A percentile compares a stretch with the other conserved stretches of the same genome.
Evolutionary conservation across 306 rosid species (phyloP).

Genomic region (Medicago lupulina): DNA sequence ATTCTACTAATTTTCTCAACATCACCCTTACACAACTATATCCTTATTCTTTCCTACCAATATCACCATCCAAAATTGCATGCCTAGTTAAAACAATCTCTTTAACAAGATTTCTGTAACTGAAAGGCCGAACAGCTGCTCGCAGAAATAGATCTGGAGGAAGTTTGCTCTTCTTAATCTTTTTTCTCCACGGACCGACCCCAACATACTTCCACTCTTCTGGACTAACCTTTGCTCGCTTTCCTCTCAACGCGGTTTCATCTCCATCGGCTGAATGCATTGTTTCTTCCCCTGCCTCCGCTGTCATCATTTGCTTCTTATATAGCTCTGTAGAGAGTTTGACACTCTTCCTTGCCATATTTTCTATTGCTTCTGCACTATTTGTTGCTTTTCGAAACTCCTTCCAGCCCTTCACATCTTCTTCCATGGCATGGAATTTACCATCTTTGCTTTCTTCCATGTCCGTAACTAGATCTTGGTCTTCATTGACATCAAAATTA

Average conservation of each 20-base stretch:
- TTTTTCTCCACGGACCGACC: conserved; percentile 83
- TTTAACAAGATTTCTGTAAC: conserved; percentile 83
- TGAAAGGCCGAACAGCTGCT: conserved; percentile 77
- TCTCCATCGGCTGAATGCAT: conserved; percentile 56
- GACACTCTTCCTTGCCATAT: conserved; percentile 50
- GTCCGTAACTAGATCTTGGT: conserved; percentile 50
- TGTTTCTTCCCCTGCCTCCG: conserved; percentile 39
- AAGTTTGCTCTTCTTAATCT: conserved; percentile 72
- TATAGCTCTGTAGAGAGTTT: conserved; percentile 41
- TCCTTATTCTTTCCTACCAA: conserved; percentile 49
- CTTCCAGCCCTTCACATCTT: conserved; percentile 57
- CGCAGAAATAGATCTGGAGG: conserved; percentile 84
- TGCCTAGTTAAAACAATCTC: conserved; percentile 92
- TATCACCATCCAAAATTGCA: conserved; percentile 92
- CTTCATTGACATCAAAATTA: conserved; percentile 39
- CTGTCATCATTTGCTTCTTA: conserved; percentile 45
- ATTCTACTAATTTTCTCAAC: conserved; percentile 39
- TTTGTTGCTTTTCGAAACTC: conserved; percentile 61
- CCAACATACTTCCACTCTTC: conserved; percentile 87
- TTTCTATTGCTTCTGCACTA: conserved; percentile 80
- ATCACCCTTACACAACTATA: conserved; percentile 23
- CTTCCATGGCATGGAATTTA: conserved; percentile 41
- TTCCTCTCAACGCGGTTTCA: conserved; percentile 74
- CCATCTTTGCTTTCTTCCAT: conserved; percentile 55
- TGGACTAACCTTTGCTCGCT: conserved; percentile 67